Evolutionary conservation across 108 stramenopile species (phyloP), one percentile per base, ranked within the genome.

Genomic region (Fragilaria radians): DNA sequence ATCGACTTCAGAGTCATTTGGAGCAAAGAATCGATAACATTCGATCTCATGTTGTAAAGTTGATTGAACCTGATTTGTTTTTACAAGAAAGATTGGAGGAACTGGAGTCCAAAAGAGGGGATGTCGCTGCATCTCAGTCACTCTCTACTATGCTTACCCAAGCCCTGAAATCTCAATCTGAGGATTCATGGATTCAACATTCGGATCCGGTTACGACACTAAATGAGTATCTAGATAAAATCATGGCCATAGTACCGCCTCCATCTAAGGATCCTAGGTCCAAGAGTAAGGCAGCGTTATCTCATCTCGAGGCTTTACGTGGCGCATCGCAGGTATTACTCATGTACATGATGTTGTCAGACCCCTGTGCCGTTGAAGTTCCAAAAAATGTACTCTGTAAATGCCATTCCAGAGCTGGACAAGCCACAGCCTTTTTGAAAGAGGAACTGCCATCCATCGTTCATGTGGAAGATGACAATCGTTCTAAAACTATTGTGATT

Each of bases 31-130:
- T 84, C n/a, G 78, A 79, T 5, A 80, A 79, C 31, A 80, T 91
- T 42, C 77, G 89, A 52, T 46, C 62, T 45, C 82, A 91, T 59
- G 73, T 88, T 4, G 76, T 83, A 52, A 86, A 88, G 65, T 51
- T 77, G 4, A 62, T 72, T 9, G 78, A 91, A 60, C 75, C 82
- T 0, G 80, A 86, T 52, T 58, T 74, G 23, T 91, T 88, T 58
- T 32, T 88, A 14, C 48, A 54, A 29, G 89, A 91, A 51, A 72
- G 72, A 1, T 46, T 88, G 28, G 63, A 61, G 28, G 86, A 91
- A 30, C 33, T 63, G 22, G 62, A 70, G 3, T 30, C 83, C 42
- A 28, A 18, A 7, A 11, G 36, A 14, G 36, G 11, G 11, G 14
- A 42, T 42, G 26, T 24, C 0, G 18, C 48, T 23, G 61, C 78